phyloP scores from a whole-genome alignment of 371 early-diverging fungal species.

The Rhizopus delemar region DNA sequence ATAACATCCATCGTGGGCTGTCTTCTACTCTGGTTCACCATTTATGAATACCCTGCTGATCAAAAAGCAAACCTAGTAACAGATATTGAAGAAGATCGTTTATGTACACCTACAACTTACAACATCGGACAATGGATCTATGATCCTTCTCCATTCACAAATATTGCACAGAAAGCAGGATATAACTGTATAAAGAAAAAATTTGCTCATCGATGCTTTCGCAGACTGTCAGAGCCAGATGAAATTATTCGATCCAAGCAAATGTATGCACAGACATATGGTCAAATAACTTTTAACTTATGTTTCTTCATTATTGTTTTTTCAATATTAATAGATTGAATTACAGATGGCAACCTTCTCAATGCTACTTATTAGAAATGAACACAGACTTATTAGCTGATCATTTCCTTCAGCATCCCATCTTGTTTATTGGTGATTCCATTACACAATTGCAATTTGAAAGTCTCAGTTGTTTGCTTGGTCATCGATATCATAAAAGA shows the following conservation, averaged over 20 bases:
- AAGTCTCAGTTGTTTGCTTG: slow-evolving; percentile 43
- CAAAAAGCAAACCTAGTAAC: not conserved
- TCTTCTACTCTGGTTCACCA: slow-evolving; percentile 14
- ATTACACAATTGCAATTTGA: slow-evolving; percentile 53
- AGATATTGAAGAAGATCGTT: not conserved
- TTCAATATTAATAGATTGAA: slow-evolving; percentile 29
- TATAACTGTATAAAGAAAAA: slow-evolving; percentile 37
- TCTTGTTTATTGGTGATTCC: slow-evolving; percentile 49
- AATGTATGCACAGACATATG: slow-evolving; percentile 25
- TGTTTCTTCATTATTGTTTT: not conserved
- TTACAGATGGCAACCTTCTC: slow-evolving; percentile 41
- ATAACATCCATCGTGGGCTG: slow-evolving; percentile 5
- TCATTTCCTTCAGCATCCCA: slow-evolving; percentile 37
- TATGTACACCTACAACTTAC: slow-evolving; percentile 38
- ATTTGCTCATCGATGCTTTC: slow-evolving; percentile 51
- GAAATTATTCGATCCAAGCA: slow-evolving; percentile 35
- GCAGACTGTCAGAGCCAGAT: slow-evolving; percentile 20
- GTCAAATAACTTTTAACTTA: not conserved
- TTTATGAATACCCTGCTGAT: not conserved
- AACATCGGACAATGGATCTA: slow-evolving; percentile 43
- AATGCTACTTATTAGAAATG: slow-evolving; percentile 32
- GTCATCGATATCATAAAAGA: slow-evolving; percentile 24
- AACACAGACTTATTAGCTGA: slow-evolving; percentile 27
- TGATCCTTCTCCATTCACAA: slow-evolving; percentile 20
- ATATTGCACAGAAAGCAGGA: slow-evolving; percentile 26